phyloP scores from a whole-genome alignment of 164 flowering plant genomes.

The Vitis cinerea region DNA sequence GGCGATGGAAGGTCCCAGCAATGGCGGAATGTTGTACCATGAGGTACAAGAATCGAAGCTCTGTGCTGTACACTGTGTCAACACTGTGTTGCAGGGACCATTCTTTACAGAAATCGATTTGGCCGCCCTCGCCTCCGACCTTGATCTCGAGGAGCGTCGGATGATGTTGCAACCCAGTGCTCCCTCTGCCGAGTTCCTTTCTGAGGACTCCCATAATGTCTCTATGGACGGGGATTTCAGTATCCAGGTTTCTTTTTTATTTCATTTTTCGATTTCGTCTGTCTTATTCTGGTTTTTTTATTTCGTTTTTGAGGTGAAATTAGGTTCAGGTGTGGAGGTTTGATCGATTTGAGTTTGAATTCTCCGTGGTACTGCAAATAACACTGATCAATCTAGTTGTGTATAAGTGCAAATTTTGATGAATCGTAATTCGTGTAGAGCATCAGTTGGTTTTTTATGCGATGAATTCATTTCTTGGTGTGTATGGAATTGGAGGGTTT shows the following conservation, averaged over 20 bases:
- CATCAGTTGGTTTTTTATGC: too few species aligned
- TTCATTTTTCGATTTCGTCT: not conserved
- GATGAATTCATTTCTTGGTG: too few species aligned
- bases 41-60: slow-evolving; percentile 96
- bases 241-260: slow-evolving; percentile 63
- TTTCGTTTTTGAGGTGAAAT: not conserved
- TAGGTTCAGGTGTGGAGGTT: too few species aligned
- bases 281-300: not conserved
- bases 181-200: slow-evolving; percentile 37
- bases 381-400: too few species aligned
- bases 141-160: slow-evolving; percentile 83
- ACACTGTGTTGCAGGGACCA: slow-evolving; percentile 94
- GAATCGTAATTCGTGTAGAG: too few species aligned
- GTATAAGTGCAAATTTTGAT: too few species aligned
- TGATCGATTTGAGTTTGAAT: too few species aligned
- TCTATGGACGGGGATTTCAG: slow-evolving; percentile 95
- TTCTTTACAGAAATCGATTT: slow-evolving; percentile 94
- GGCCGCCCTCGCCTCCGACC: slow-evolving; percentile 95
- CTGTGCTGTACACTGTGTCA: slow-evolving; percentile 96
- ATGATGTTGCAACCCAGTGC: slow-evolving; percentile 59
- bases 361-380: too few species aligned
- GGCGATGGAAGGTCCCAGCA: slow-evolving; percentile 67
- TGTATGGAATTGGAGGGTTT: too few species aligned
- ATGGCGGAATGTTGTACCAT: slow-evolving; percentile 96
- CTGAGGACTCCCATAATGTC: slow-evolving; percentile 84